Conservation (phyloP, 805 yeast genomes). For the Candida cerambycidarum region DNA sequence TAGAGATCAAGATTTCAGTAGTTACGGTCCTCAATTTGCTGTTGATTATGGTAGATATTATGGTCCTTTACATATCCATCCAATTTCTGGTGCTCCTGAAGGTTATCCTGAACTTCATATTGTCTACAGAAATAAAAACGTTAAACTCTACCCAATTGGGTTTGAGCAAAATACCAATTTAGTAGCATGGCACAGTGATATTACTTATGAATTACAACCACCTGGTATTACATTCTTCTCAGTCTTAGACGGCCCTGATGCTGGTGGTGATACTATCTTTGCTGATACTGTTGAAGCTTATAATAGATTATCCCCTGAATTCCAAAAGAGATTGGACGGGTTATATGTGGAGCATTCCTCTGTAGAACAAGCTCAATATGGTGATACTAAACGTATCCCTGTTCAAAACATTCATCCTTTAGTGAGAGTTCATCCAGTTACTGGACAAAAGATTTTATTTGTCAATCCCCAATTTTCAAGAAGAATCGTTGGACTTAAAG, state of each 20-base stretch:
- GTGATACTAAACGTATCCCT: constrained; percentile 34
- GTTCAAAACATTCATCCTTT: constrained; percentile 39
- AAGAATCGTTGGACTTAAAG: constrained; percentile 37
- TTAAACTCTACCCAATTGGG: constrained; percentile 13
- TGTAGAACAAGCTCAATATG: constrained; percentile 34
- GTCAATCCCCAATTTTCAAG: constrained; percentile 37
- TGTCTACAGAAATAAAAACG: constrained; percentile 24
- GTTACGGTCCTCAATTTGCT: constrained; percentile 31
- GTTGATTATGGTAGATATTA: constrained; percentile 33
- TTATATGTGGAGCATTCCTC: constrained; percentile 38
- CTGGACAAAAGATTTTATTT: constrained; percentile 35
- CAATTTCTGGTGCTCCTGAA: constrained; percentile 42
- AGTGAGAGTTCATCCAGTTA: constrained; percentile 40
- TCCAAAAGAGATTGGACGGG: constrained; percentile 33
- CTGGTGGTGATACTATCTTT: constrained; percentile 43
- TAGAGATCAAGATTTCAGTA: constrained; percentile 61
- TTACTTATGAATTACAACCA: constrained; percentile 42
- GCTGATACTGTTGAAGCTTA: constrained; percentile 42
- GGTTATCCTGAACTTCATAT: constrained; percentile 30
- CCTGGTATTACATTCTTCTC: constrained; percentile 39
- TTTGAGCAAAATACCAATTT: constrained; percentile 25
- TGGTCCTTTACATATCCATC: constrained; percentile 46
- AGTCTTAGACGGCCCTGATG: constrained; percentile 36
- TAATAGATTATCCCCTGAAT: constrained; percentile 37
- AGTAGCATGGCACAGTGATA: constrained; percentile 38